These are phyloP conservation scores for Sherardia arvensis DNA, from an alignment of 257 asterid genomes.

Conservation along the genomic window DNA sequence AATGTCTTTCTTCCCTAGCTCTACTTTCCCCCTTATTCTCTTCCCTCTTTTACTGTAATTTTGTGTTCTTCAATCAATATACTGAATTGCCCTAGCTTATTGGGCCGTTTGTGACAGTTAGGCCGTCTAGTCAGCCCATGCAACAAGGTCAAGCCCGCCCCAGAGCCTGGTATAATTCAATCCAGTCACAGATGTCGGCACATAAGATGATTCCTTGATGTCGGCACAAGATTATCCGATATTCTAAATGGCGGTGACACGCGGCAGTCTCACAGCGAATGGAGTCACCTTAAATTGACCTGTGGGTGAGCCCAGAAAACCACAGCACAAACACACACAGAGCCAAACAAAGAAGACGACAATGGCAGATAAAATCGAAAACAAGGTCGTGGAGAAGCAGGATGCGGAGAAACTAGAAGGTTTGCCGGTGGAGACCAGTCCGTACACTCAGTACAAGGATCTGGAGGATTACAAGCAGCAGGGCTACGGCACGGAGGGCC, in stretches of 20 bases:
- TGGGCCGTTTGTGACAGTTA: no score
- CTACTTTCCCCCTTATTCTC: no score
- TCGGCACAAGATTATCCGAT: not conserved
- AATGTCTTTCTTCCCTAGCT: no score
- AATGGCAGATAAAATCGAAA: not conserved
- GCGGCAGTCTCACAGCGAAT: conserved; percentile 11
- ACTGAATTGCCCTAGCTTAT: no score
- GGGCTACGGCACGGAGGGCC: conserved; percentile 80
- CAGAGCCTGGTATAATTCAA: not conserved
- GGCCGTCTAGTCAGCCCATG: no score
- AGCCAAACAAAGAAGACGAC: not conserved
- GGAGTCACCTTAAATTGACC: not conserved
- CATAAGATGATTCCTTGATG: not conserved
- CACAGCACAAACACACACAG: not conserved
- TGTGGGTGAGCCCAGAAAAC: not conserved
- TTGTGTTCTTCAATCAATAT: no score
- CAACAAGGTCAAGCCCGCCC: not conserved
- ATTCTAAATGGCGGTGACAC: conserved; percentile 11
- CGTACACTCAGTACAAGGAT: conserved; percentile 74
- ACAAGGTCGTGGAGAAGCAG: conserved; percentile 23
- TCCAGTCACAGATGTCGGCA: not conserved
- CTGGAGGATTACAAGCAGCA: conserved; percentile 79
- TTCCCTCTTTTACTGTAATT: no score
- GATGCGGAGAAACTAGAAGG: conserved; percentile 29
- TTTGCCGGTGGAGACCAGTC: conserved; percentile 62